Conservation (phyloP, 2,329 filamentous ascomycete species). For the Fusarium subtropicale region DNA sequence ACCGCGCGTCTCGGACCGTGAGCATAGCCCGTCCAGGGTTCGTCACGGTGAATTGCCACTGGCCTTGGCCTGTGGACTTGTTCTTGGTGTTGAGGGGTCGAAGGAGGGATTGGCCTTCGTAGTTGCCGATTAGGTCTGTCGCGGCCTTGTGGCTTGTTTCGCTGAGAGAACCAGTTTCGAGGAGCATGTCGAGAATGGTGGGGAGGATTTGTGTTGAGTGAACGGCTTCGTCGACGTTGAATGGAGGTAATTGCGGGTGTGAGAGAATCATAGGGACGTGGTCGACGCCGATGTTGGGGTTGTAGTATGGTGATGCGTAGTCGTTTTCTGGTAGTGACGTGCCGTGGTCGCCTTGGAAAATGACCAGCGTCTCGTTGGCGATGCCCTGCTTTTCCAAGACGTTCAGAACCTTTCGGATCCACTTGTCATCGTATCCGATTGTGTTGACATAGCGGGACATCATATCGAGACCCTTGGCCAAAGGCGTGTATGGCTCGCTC, state of each 20-base stretch:
- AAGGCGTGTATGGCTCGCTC: constrained; percentile 44
- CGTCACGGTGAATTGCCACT: constrained; percentile 52
- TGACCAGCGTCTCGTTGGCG: constrained; percentile 50
- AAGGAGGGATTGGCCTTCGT: constrained; percentile 51
- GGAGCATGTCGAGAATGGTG: constrained; percentile 50
- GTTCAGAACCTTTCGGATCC: constrained; percentile 48
- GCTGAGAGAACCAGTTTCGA: constrained; percentile 48
- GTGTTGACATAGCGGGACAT: constrained; percentile 51
- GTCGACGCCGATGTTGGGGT: constrained; percentile 48
- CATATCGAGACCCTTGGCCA: constrained; percentile 47
- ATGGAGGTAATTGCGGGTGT: constrained; percentile 47
- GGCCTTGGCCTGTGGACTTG: constrained; percentile 37
- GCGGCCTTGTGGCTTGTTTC: constrained; percentile 37
- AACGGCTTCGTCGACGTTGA: constrained; percentile 48
- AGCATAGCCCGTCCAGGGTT: constrained; percentile 52
- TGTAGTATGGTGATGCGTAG: constrained; percentile 49
- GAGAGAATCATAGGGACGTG: constrained; percentile 51
- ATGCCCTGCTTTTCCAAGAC: constrained; percentile 50
- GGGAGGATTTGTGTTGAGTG: constrained; percentile 50
- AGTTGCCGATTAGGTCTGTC: constrained; percentile 45
- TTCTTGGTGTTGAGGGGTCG: constrained; percentile 35
- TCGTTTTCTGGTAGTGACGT: constrained; percentile 50
- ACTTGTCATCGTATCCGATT: constrained; percentile 49
- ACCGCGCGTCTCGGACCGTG: constrained; percentile 49
- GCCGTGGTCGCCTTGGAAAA: constrained; percentile 52